A percentile compares a stretch with the other conserved stretches of the same genome.
Conservation (phyloP, 108 stramenopile genomes). For the Nitzschia palea region DNA sequence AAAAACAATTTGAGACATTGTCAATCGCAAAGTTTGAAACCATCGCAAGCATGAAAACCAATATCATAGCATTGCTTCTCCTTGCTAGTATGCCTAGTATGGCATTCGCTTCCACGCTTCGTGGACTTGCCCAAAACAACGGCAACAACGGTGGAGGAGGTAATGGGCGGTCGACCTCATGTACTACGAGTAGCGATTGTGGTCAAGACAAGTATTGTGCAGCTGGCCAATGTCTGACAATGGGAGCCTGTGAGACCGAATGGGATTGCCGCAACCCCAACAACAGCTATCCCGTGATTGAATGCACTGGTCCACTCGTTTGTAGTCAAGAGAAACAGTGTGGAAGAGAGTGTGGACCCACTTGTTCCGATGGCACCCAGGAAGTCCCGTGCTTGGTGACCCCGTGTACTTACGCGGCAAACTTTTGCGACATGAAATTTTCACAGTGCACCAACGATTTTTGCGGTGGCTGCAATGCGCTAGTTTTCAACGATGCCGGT, state of each 20-base stretch:
- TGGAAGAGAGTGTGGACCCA: conserved; percentile 4
- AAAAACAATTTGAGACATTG: neutral
- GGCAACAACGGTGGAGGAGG: neutral
- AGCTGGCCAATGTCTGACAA: conserved; percentile 7
- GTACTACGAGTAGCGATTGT: conserved; percentile 3
- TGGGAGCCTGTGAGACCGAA: conserved; percentile 3
- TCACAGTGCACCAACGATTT: conserved; percentile 8
- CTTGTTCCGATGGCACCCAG: conserved; percentile 4
- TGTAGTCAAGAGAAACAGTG: conserved; percentile 10
- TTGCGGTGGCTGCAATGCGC: conserved; percentile 24
- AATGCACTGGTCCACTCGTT: conserved; percentile 20
- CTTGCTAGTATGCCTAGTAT: too few relatives aligned
- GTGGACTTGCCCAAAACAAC: neutral
- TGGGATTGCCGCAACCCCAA: conserved; percentile 26
- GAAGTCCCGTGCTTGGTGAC: conserved; percentile 4
- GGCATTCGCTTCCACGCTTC: too few relatives aligned
- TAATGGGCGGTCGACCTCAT: neutral
- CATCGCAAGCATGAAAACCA: too few relatives aligned
- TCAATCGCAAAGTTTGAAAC: neutral
- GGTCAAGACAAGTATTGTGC: conserved; percentile 19
- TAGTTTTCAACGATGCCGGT: conserved; percentile 4
- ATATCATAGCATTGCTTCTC: too few relatives aligned
- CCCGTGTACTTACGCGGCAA: neutral
- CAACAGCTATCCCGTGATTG: conserved; percentile 23
- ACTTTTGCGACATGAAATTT: neutral